Evolutionary conservation across 176 grass and related monocot species (phyloP), one percentile per base, ranked within the genome.

Genomic region (Poa pratensis): DNA sequence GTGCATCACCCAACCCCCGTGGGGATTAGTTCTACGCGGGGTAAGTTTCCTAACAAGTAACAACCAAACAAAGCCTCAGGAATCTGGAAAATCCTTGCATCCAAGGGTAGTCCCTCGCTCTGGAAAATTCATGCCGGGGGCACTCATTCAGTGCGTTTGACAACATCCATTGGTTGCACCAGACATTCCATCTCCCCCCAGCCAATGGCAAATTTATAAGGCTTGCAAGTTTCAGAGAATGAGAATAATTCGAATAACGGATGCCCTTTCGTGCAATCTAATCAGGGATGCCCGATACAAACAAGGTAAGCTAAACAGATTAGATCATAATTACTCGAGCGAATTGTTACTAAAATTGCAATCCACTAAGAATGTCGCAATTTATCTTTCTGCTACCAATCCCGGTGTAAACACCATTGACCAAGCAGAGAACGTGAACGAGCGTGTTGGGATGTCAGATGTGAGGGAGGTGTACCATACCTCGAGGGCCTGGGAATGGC

Each of bases 401-500:
- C 10, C n/a, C 3, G 5, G 46, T n/a, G 20, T 49, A 84, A 76
- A 39, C 7, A 77, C 61, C 16, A 12, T 37, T 45, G 39, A 50
- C 20, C 22, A 49, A 81, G 46, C 28, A 81, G 46, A 53, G 64
- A 50, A 51, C 68, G 26, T 5, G 27, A 82, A 72, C 15, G n/a
- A 17, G 3, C 32, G 23, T 20, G 67, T 5, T 32, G 39, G 45
- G 34, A 57, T 80, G 55, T 46, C 58, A 49, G 3, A 52, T 35
- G 52, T 30, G 11, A 37, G 67, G 18, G 78, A 59, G 18, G 4
- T 23, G 20, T 7, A 30, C 6, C 46, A 28, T 71, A 92, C 93
- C 93, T 92, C 93, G 42, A 95, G 90, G 76, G 93, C 93, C 8
- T 95, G 93, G 23, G 64, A 67, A 19, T 92, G 73, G 34, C 90